Percentiles rank a stretch among this genome's conserved stretches.
Conservation (phyloP, 305 asterid species). For the Nicotiana rustica region DNA sequence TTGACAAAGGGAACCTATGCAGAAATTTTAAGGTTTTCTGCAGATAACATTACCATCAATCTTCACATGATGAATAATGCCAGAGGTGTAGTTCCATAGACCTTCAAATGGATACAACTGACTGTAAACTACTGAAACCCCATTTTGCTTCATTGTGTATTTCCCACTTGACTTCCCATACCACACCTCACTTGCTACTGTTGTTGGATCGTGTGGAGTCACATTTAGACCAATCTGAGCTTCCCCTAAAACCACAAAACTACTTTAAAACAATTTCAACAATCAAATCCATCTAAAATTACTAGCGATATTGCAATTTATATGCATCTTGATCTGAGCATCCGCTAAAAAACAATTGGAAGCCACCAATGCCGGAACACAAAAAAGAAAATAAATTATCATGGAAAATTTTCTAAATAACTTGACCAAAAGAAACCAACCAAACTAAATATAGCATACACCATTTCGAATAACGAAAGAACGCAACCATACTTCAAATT, state of each 20-base stretch:
- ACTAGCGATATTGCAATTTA: background rate
- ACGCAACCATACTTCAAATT: background rate
- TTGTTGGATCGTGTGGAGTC: slow-evolving; percentile 67
- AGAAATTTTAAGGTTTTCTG: background rate
- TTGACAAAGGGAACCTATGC: slow-evolving; percentile 7
- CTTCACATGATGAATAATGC: slow-evolving; percentile 80
- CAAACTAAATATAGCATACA: background rate
- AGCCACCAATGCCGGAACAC: background rate
- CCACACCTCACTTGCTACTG: slow-evolving; percentile 78
- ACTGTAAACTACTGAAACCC: slow-evolving; percentile 67
- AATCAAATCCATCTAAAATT: background rate
- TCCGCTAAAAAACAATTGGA: background rate
- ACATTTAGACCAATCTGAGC: slow-evolving; percentile 78
- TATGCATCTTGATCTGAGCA: background rate
- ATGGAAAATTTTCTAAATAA: background rate
- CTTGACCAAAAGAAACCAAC: slow-evolving; percentile 1
- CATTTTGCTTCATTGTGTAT: slow-evolving; percentile 49
- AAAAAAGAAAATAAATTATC: background rate
- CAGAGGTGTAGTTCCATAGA: slow-evolving; percentile 82
- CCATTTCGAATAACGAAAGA: background rate
- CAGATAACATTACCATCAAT: slow-evolving; percentile 61
- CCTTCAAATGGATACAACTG: slow-evolving; percentile 86
- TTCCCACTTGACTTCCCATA: slow-evolving; percentile 70
- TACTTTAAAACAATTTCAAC: slow-evolving; percentile 1
- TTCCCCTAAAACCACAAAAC: slow-evolving; percentile 57